Base-by-base conservation (phyloP, 2,329 filamentous ascomycete species). In the Plectosphaerella plurivora region DNA sequence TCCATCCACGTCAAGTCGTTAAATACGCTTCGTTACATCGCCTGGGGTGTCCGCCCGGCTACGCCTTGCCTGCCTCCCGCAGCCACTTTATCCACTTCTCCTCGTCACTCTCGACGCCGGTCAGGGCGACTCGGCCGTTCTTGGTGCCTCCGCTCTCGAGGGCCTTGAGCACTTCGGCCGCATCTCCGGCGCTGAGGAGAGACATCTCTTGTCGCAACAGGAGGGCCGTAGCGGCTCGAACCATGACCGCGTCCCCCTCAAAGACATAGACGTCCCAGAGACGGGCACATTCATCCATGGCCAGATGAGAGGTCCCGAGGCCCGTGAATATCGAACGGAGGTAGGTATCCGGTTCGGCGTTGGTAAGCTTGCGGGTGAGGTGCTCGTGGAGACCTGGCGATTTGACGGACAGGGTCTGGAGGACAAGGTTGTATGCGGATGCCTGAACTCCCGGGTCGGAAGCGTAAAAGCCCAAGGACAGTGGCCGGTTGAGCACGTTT, bases 231-330 rank as follows among this genome's bases (percentile, higher is more conserved):
- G 82, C 87, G 1, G 87, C 87, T 0, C 88, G 75, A 7, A 93
- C 79, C 0, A 92, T 72, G 1, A 89, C 75, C 1, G 81, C 75
- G 57, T 95, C 90, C 24, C 89, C 88, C 63, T 95, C 90, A 58
- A 95, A 91, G 3, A 89, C 83, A 59, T 89, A 91, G 0, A 93
- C 82, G 57, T 95, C 90, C 88, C 88, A 93, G 12, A 94, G 69
- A 2, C 90, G 74, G 1, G 84, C 82, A 4, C 84, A 87, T 59
- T 88, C 81, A 61, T 92, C 89, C 15, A 91, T 76, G 8, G 79
- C 78, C 4, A 90, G 70, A 39, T 80, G 73, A 15, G 70, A 68
- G 0, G 86, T 86, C 64, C 90, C 89, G 6, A 91, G 71, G 15
- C 75, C 76, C 6, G 78, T 79, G 61, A 90, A 88, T 49, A 89